These are phyloP conservation scores for Pichia sp. DNA, from an alignment of 1,139 yeast species.

Conservation along the genomic window DNA sequence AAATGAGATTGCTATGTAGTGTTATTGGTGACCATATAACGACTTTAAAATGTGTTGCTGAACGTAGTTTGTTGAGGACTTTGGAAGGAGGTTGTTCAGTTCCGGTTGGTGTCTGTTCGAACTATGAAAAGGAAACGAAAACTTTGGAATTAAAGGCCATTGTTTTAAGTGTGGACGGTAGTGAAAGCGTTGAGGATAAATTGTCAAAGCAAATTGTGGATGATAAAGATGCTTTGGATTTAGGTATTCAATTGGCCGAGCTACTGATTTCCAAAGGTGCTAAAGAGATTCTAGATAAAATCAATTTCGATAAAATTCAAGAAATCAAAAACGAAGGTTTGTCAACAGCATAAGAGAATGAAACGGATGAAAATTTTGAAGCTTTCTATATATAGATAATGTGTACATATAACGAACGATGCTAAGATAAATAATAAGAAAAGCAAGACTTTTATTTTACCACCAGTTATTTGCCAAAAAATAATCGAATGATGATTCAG, in stretches of 20 bases:
- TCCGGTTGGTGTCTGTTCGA: conserved; percentile 76
- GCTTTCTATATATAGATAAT: no score
- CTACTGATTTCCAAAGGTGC: conserved; percentile 71
- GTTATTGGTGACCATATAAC: conserved; percentile 61
- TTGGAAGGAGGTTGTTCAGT: conserved; percentile 98
- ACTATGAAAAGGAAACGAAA: conserved; percentile 35
- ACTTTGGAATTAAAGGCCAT: conserved; percentile 52
- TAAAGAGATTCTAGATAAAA: conserved; percentile 67
- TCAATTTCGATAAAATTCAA: conserved; percentile 60
- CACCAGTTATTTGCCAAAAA: no score
- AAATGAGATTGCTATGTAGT: conserved; percentile 48
- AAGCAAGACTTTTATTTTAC: no score
- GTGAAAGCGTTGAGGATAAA: conserved; percentile 50
- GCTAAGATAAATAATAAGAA: no score
- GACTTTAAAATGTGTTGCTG: conserved; percentile 79
- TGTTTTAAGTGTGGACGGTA: conserved; percentile 84
- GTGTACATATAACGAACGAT: no score
- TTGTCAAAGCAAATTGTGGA: conserved; percentile 25
- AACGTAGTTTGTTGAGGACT: conserved; percentile 76
- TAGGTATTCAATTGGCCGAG: conserved; percentile 68
- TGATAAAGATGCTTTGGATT: conserved; percentile 55
- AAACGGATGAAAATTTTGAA: no score
- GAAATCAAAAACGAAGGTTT: conserved; percentile 28
- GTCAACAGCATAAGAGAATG: no score
- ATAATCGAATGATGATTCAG: no score